Evolutionary conservation across 75 land plant species (phyloP).

Genomic region (Sequoia sempervirens): DNA sequence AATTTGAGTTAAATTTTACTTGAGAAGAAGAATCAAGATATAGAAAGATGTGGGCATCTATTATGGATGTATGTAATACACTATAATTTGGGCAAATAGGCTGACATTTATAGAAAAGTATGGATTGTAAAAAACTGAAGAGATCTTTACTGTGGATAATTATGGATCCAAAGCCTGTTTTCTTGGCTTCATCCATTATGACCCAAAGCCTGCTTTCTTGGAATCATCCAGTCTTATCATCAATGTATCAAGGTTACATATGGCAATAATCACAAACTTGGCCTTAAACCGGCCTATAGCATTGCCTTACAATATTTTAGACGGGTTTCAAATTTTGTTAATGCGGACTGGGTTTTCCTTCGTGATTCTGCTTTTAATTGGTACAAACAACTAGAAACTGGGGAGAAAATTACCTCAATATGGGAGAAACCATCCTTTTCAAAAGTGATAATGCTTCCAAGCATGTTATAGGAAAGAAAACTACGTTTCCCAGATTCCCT

Average conservation of each 20-base stretch:
- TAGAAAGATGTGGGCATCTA: not conserved
- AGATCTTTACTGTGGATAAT: not conserved
- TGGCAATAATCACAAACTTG: not conserved
- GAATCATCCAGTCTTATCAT: no score
- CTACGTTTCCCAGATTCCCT: conserved; percentile 58
- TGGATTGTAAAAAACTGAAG: not conserved
- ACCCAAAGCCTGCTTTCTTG: not conserved
- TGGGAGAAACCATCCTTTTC: conserved; percentile 77
- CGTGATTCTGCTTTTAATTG: not conserved
- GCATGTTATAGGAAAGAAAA: conserved; percentile 85
- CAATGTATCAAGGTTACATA: no score
- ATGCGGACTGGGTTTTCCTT: not conserved
- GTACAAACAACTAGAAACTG: not conserved
- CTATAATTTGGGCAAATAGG: not conserved
- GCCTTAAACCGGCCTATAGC: not conserved
- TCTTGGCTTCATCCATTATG: no score
- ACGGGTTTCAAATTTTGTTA: not conserved
- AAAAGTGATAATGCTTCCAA: conserved; percentile 78
- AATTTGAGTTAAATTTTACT: not conserved
- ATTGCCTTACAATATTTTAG: not conserved
- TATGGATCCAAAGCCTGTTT: not conserved
- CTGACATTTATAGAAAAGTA: not conserved
- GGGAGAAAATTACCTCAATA: conserved; percentile 65
- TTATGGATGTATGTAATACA: not conserved
- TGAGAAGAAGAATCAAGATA: not conserved